These are phyloP conservation scores for Backusella mclennaniae DNA, from an alignment of 192 early-diverging fungal genomes.

Conservation along the genomic window DNA sequence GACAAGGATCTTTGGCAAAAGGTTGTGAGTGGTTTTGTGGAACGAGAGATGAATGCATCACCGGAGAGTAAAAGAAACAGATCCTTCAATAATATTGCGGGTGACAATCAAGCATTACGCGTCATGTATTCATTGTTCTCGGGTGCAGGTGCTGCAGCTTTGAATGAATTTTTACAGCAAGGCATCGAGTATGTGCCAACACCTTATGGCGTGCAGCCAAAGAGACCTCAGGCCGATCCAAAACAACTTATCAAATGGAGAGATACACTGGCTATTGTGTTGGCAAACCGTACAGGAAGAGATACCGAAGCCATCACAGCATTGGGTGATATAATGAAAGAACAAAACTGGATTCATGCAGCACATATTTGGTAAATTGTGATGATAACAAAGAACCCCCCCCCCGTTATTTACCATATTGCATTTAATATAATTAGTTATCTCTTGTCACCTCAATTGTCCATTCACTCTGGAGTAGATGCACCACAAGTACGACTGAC, in stretches of 20 bases:
- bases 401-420: background rate
- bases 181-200: constrained; percentile 2
- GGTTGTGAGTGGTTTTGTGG: constrained; percentile 70
- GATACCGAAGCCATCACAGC: constrained; percentile 67
- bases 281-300: constrained; percentile 81
- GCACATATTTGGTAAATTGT: constrained; percentile 79
- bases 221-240: background rate
- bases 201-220: background rate
- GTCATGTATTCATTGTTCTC: constrained; percentile 69
- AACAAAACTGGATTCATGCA: constrained; percentile 52
- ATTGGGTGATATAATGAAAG: constrained; percentile 73
- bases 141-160: constrained; percentile 52
- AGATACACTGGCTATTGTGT: constrained; percentile 69
- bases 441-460: constrained; percentile 25
- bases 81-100: constrained; percentile 12
- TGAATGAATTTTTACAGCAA: constrained; percentile 24
- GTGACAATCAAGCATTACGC: constrained; percentile 49
- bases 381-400: background rate
- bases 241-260: constrained; percentile 66
- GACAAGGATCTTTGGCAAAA: constrained; percentile 81
- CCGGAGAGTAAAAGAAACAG: constrained; percentile 4
- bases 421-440: constrained; percentile 25
- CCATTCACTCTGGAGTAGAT: constrained; percentile 61
- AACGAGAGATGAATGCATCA: constrained; percentile 44
- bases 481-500: constrained; percentile 59